phyloP scores from a whole-genome alignment of 768 basidiomycete species.

The Amanita phalloides region DNA sequence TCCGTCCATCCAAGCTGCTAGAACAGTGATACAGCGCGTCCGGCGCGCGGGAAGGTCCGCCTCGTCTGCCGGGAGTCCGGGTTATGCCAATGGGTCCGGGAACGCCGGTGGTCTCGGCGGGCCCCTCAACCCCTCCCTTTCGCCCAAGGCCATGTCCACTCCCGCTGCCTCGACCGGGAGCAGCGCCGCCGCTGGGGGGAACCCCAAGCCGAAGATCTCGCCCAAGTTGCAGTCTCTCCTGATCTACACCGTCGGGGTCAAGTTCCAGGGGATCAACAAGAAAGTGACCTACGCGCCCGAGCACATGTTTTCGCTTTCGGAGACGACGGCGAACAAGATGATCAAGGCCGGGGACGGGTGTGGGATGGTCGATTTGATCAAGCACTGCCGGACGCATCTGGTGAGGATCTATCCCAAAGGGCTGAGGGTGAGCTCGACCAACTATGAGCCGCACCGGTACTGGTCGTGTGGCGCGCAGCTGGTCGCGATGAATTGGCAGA shows the following conservation, averaged over 20 bases:
- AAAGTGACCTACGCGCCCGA: conserved; percentile 77
- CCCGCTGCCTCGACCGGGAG: neutral
- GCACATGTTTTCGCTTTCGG: conserved; percentile 90
- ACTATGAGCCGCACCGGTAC: conserved; percentile 81
- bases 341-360: conserved; percentile 34
- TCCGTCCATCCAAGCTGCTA: conserved; percentile 3
- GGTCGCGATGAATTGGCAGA: conserved; percentile 97
- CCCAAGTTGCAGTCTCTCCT: conserved; percentile 60
- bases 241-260: conserved; percentile 93
- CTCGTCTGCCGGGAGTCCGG: neutral
- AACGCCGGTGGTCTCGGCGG: neutral
- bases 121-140: neutral
- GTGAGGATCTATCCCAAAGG: conserved; percentile 85
- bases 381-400: conserved; percentile 77
- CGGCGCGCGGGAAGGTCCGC: neutral
- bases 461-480: conserved; percentile 88
- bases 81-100: neutral
- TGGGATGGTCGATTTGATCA: conserved; percentile 62
- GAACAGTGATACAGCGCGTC: conserved; percentile 1
- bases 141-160: neutral
- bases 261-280: conserved; percentile 84
- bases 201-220: conserved; percentile 64
- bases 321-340: conserved; percentile 68
- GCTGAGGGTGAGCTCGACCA: conserved; percentile 68
- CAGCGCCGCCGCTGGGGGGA: conserved; percentile 13